Evolutionary conservation across 495 filamentous ascomycete species (phyloP).

Genomic region (Annulohypoxylon bovei): DNA sequence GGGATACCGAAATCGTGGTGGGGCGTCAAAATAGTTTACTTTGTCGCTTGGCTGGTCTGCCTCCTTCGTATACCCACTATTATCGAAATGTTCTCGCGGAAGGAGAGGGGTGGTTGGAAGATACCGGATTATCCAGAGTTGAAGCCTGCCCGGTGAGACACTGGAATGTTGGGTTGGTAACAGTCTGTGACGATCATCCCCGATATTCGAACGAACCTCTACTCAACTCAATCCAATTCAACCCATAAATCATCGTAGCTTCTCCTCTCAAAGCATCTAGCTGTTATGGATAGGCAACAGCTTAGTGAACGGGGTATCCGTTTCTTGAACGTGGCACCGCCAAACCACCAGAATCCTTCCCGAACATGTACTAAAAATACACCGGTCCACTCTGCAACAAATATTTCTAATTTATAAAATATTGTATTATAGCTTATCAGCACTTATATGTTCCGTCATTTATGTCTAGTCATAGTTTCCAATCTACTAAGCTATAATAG

Average conservation of each 20-base stretch:
- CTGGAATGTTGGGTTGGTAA: background rate
- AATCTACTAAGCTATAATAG: too few relatives aligned
- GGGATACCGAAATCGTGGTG: slow-evolving; percentile 27
- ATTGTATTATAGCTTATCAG: background rate
- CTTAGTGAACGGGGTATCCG: background rate
- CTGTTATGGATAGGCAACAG: background rate
- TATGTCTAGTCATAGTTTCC: too few relatives aligned
- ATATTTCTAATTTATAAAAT: background rate
- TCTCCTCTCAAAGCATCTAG: background rate
- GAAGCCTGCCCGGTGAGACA: background rate
- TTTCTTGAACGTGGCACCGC: background rate
- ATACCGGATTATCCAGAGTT: slow-evolving; percentile 26
- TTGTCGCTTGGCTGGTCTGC: slow-evolving; percentile 21
- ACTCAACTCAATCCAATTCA: background rate
- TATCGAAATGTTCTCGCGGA: slow-evolving; percentile 22
- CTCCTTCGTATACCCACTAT: slow-evolving; percentile 31
- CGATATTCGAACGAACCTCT: background rate
- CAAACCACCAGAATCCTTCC: background rate
- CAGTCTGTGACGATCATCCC: background rate
- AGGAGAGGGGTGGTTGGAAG: slow-evolving; percentile 32
- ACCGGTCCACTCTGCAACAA: background rate
- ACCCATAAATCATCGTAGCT: background rate
- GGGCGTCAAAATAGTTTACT: slow-evolving; percentile 27
- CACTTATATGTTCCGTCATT: too few relatives aligned
- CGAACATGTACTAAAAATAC: background rate